Base-by-base conservation (phyloP, 2,329 filamentous ascomycete genomes). In the Diaporthe vaccinii region DNA sequence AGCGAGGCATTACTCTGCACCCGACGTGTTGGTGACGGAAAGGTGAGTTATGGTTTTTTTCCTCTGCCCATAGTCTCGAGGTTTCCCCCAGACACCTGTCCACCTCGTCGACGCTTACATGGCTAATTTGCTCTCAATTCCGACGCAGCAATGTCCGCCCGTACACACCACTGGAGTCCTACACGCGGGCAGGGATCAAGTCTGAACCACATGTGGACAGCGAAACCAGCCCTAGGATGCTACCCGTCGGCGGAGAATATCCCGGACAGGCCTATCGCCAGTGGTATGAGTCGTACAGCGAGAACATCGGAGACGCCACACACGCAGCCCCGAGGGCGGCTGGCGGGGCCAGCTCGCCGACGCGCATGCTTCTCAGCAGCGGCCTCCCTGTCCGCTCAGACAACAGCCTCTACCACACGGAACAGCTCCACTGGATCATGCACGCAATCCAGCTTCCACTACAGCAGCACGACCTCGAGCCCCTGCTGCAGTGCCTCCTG, bases 1-100 rank as follows among this genome's bases (percentile, higher is more conserved):
- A 41, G 9, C 55, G 4, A 41, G 71, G 17, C 71, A 73, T 62
- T 73, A 51, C 55, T 73, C 71, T n/a, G 71, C 71, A 25, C 71
- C 71, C 41, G 46, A 55, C 34, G 46, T 73, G 36, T 14, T 55
- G 49, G 49, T 55, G 25, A 55, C 51, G n/a, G 46, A 73, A 44
- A 65, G 34, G 71, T 65, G 28, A 65, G 71, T 41, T 15, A 14
- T 25, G 10, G 1, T 34, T 6, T 41, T 41, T n/a, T 8, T 14
- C 22, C 14, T 65, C 39, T 15, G 22, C 1, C 57, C 62, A 68
- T 10, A 17, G 22, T 4, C 44, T 36, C 22, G 44, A 46, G 25
- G 25, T 20, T 36, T 14, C 36, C 4, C 15, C 20, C 46, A 20
- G 25, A 20, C 41, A 22, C 25, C 14, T 28, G 6, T 8, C n/a